Percentiles rank a stretch among this genome's conserved stretches.
phyloP scores from a whole-genome alignment of 2,329 filamentous ascomycete genomes.

The Myriosclerotinia duriaeana region DNA sequence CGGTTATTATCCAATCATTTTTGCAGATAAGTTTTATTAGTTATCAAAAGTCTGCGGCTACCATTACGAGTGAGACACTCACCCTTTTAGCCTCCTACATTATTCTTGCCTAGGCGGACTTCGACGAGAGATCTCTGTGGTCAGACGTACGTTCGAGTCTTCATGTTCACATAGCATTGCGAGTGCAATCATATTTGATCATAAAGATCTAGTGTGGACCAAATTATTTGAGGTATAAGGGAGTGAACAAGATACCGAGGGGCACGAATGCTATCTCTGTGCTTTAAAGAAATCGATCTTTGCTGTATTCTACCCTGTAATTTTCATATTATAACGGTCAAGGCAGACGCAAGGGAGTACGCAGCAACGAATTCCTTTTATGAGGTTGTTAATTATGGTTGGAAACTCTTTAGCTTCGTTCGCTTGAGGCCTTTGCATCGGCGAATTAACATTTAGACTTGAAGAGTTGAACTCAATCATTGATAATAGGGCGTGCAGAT shows the following conservation, averaged over 20 bases:
- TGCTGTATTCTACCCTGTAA: too few relatives aligned
- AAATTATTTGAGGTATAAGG: not conserved
- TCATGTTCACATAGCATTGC: too few relatives aligned
- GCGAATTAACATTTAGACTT: not conserved
- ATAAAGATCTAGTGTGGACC: too few relatives aligned
- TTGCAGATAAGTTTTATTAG: not conserved
- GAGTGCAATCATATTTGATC: too few relatives aligned
- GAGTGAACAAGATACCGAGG: not conserved
- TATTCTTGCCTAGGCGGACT: too few relatives aligned
- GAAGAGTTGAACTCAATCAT: not conserved
- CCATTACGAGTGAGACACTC: too few relatives aligned
- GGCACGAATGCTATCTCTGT: not conserved
- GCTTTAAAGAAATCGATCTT: not conserved
- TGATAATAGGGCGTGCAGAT: not conserved
- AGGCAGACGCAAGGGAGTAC: not conserved
- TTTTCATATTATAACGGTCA: not conserved
- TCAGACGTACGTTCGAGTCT: rapidly evolving
- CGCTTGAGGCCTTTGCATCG: not conserved
- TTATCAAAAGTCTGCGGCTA: not conserved
- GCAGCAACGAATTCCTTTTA: not conserved
- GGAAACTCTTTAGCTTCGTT: not conserved
- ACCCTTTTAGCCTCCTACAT: too few relatives aligned
- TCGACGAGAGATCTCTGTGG: not conserved
- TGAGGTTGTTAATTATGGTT: not conserved
- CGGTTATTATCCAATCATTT: too few relatives aligned